These are phyloP conservation scores for Sisymbrium irio DNA, from an alignment of 345 rosid genomes.

Conservation along the genomic window DNA sequence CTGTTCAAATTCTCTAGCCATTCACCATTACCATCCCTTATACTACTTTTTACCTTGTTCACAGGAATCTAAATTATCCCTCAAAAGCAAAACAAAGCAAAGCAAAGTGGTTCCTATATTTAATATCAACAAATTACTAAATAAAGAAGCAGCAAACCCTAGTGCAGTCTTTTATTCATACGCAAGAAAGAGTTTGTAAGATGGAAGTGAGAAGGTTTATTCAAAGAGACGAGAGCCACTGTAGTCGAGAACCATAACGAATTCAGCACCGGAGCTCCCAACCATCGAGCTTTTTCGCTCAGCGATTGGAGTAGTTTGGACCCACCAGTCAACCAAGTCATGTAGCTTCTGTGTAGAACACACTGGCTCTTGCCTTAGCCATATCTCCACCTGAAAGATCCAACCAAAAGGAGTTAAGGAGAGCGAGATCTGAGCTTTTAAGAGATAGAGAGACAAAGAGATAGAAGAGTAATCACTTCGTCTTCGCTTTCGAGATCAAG, in stretches of 20 bases:
- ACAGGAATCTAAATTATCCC: no score
- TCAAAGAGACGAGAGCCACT: no score
- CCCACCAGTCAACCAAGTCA: slow-evolving; percentile 44
- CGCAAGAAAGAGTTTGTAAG: no score
- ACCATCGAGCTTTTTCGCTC: slow-evolving; percentile 27
- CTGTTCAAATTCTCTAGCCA: no score
- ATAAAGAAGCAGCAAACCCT: no score
- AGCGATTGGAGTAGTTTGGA: slow-evolving; percentile 34
- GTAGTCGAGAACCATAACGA: slow-evolving; percentile 45
- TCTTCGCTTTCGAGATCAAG: slow-evolving; percentile 16
- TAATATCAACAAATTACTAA: no score
- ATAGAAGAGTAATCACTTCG: neutral
- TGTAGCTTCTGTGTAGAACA: slow-evolving; percentile 35
- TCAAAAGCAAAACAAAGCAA: no score
- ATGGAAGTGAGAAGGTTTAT: no score
- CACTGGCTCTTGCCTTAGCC: slow-evolving; percentile 40
- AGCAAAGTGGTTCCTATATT: no score
- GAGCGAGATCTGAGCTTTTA: neutral
- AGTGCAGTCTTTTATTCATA: no score
- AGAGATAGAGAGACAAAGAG: neutral
- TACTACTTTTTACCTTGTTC: no score
- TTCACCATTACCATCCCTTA: no score
- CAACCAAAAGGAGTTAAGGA: neutral
- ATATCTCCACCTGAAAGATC: slow-evolving; percentile 51
- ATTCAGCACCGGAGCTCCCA: slow-evolving; percentile 52